phyloP scores from a whole-genome alignment of 352 stramenopile species.

The Phytopythium delawarense region DNA sequence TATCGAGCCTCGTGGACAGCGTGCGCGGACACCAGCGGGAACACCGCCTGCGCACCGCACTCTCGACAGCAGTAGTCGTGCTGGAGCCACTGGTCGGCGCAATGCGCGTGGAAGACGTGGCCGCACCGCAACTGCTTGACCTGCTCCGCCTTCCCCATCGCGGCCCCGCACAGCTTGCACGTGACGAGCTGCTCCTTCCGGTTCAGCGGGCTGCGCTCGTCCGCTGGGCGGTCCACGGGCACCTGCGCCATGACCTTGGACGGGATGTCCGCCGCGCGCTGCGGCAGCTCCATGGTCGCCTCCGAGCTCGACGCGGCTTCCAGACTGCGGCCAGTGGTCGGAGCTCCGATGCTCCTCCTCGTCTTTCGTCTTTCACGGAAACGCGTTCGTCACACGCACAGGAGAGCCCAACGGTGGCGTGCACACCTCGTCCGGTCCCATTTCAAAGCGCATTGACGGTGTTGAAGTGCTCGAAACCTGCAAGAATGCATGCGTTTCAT shows the following conservation, averaged over 20 bases:
- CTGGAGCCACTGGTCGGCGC: constrained; percentile 49
- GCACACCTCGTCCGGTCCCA: too few species aligned
- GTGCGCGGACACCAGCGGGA: constrained; percentile 26
- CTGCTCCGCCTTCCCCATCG: constrained; percentile 23
- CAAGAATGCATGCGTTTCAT: too few species aligned
- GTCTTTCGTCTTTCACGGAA: too few species aligned
- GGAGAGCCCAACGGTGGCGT: too few species aligned
- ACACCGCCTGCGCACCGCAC: constrained; percentile 61
- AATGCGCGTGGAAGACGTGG: constrained; percentile 62
- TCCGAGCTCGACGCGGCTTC: neutral
- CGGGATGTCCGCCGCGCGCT: constrained; percentile 20
- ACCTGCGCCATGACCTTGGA: constrained; percentile 15
- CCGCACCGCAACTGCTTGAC: constrained; percentile 56
- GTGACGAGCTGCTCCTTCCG: constrained; percentile 3
- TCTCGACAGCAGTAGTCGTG: constrained; percentile 42
- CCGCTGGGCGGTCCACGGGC: constrained; percentile 11
- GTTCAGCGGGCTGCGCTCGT: constrained; percentile 14
- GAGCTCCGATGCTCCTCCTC: too few species aligned
- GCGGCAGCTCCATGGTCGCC: constrained; percentile 16
- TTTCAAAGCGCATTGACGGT: too few species aligned
- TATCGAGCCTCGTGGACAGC: constrained; percentile 12
- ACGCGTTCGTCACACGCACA: too few species aligned
- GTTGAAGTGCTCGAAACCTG: too few species aligned
- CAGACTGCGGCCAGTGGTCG: too few species aligned
- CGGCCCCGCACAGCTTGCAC: constrained; percentile 37